Conservation (phyloP, 2,329 filamentous ascomycete genomes). For the Exophiala phaeomuriformis region DNA sequence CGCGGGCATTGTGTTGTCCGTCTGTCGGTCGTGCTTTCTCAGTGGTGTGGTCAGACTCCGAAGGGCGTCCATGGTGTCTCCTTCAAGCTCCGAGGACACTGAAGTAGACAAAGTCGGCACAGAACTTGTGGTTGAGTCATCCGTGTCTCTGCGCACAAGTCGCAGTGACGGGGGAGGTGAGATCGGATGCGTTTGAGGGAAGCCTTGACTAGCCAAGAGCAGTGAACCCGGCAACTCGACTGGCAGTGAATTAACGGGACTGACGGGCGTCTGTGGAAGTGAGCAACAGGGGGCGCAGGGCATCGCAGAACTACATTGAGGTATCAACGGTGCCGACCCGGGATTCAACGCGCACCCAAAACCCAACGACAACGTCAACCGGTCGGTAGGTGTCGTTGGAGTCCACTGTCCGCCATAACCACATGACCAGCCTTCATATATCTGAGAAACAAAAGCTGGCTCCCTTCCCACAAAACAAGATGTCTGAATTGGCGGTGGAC, state of each 20-base stretch:
- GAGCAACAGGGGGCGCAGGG: constrained; percentile 2
- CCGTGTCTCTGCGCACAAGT: constrained; percentile 12
- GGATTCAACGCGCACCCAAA: neutral
- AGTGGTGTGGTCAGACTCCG: constrained; percentile 13
- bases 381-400: constrained; percentile 17
- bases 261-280: constrained; percentile 14
- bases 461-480: neutral
- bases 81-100: constrained; percentile 5
- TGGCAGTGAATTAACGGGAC: constrained; percentile 8
- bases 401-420: constrained; percentile 11
- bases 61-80: constrained; percentile 15
- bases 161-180: constrained; percentile 19
- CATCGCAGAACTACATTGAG: constrained; percentile 9
- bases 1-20: constrained; percentile 8
- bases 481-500: constrained; percentile 14
- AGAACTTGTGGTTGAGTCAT: constrained; percentile 11
- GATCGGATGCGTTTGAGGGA: constrained; percentile 18
- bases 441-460: neutral
- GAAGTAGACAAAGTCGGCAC: constrained; percentile 12
- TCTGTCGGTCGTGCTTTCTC: constrained; percentile 18
- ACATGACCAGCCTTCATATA: constrained; percentile 1
- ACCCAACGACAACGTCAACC: neutral
- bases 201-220: constrained; percentile 19
- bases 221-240: constrained; percentile 20
- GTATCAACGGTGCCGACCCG: constrained; percentile 1